Base-by-base conservation (phyloP, 2,329 filamentous ascomycete genomes). In the Microsporum canis region DNA sequence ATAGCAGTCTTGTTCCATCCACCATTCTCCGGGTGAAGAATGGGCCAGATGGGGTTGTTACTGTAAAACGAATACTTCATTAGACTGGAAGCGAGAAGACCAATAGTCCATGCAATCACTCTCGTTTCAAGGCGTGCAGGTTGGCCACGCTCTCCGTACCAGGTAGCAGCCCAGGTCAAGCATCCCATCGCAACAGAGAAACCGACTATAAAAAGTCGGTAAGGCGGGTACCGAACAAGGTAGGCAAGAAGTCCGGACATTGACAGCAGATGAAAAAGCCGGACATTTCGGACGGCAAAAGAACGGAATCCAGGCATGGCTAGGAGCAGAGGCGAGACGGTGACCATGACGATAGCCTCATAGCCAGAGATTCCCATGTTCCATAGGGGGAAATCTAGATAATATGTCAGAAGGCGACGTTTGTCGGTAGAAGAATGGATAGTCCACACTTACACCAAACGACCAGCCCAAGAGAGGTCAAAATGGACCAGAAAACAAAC, bases 291-390 rank as follows among this genome's bases (percentile, higher is more conserved):
- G 59, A 87, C 76, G 8, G 89, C 80, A 14, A 89, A 72, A 43
- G 81, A 82, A 63, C 90, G 87, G 17, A 96, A 63, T 0, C 85
- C 78, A 55, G 80, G 81, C 64, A 91, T 86, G 27, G 81, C 85
- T 49, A 99, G 84, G 23, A 97, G 73, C 43, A 91, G 79, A 0
- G 94, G 94, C 3, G 91, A 88, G 58, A 92, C 74, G 2, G 89
- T 92, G 57, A 82, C 84, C 84, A 97, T 87, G 69, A 99, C 86
- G 66, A 95, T 80, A 49, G 86, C 87, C 76, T 99, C 94, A 71
- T 94, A 99, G 64, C 94, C 94, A 3, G 92, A 97, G 63, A 99
- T 95, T 33, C 94, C 94, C 94, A 99, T 99, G 73, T 96, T 85
- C 94, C 94, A 99, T 8, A 99, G 83, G 12, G 94, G 94, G 72